These are phyloP conservation scores for Aspergillus incahuasiensis DNA, from an alignment of 495 filamentous ascomycete species.

Conservation along the genomic window DNA sequence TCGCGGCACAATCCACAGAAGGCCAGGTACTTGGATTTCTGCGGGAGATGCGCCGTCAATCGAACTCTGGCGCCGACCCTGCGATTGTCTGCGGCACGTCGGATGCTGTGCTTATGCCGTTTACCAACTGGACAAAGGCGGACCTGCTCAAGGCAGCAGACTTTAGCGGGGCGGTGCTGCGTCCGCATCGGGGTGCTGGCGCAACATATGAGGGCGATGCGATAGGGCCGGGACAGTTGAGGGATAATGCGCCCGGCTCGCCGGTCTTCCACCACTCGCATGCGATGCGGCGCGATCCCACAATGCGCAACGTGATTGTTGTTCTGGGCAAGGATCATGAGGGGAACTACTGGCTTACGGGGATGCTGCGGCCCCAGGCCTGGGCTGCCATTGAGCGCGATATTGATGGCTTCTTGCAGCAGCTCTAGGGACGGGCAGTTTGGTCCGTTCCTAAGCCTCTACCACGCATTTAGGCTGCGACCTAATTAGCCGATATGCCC, in stretches of 20 bases:
- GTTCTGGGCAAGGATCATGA: neutral
- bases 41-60: neutral
- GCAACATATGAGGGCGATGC: too few relatives aligned
- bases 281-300: neutral
- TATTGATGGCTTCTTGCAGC: neutral
- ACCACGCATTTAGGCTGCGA: too few relatives aligned
- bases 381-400: neutral
- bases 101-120: neutral
- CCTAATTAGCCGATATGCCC: too few relatives aligned
- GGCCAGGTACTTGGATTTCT: neutral
- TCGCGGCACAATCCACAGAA: neutral
- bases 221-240: neutral
- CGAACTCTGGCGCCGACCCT: neutral
- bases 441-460: too few relatives aligned
- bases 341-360: conserved; percentile 1
- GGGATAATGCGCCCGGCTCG: neutral
- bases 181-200: too few relatives aligned
- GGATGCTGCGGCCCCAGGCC: neutral
- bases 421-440: too few relatives aligned
- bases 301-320: neutral
- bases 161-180: neutral
- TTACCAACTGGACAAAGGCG: neutral
- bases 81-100: neutral
- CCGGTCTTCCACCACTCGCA: neutral
- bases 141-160: neutral